These are phyloP conservation scores for Malassezia arunalokei DNA, from an alignment of 1,284 basidiomycete genomes.

Conservation along the genomic window DNA sequence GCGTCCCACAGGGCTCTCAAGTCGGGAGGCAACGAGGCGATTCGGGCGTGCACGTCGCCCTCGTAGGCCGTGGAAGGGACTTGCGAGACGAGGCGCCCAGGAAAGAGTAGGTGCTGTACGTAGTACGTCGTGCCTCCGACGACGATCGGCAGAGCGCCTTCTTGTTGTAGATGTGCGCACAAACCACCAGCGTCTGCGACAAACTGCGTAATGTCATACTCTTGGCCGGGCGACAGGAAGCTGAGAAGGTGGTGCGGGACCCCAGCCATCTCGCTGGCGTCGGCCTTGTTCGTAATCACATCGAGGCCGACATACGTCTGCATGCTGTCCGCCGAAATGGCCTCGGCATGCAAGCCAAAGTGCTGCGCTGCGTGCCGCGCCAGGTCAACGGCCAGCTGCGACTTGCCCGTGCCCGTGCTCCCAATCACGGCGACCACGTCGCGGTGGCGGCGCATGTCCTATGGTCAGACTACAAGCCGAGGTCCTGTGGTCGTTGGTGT, in stretches of 20 bases:
- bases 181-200: conserved; percentile 39
- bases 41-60: not conserved
- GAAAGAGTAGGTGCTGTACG: conserved; percentile 68
- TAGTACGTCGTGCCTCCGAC: conserved; percentile 96
- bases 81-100: conserved; percentile 40
- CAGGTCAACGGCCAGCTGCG: conserved; percentile 76
- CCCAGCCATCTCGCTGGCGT: conserved; percentile 61
- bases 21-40: not conserved
- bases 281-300: conserved; percentile 88
- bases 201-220: conserved; percentile 56
- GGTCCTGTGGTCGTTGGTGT: conserved; percentile 8
- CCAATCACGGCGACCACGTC: conserved; percentile 65
- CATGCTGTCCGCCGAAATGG: conserved; percentile 96
- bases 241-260: conserved; percentile 80
- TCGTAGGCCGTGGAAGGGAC: not conserved
- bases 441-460: not conserved
- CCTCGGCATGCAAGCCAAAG: conserved; percentile 46
- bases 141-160: conserved; percentile 64
- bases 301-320: conserved; percentile 91
- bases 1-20: conserved; percentile 8
- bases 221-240: conserved; percentile 69
- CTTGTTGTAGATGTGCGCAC: conserved; percentile 55
- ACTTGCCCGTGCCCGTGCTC: conserved; percentile 94
- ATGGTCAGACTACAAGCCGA: conserved; percentile 11
- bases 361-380: conserved; percentile 49